phyloP scores from a whole-genome alignment of 441 rosid genomes.

The Populus hybrid region DNA sequence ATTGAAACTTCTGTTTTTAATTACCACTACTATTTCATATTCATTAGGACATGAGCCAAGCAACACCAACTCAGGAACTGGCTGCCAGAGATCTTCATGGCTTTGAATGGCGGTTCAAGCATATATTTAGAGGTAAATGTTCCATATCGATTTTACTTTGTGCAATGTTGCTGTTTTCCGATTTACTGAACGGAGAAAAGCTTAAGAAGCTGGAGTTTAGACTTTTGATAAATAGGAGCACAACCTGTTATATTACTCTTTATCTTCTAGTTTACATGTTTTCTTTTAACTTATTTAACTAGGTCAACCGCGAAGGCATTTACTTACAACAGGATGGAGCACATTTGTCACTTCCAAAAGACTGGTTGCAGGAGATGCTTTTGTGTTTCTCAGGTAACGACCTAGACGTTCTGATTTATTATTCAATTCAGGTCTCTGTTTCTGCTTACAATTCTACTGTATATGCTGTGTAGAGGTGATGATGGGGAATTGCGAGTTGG shows the following conservation, averaged over 20 bases:
- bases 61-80: constrained; percentile 84
- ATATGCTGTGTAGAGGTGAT: constrained; percentile 45
- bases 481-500: constrained; percentile 82
- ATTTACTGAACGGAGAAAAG: background rate
- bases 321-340: constrained; percentile 98
- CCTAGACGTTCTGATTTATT: background rate
- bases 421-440: background rate
- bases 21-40: constrained; percentile 19
- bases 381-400: constrained; percentile 81
- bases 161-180: background rate
- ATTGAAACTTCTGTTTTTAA: background rate
- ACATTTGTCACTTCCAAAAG: constrained; percentile 86
- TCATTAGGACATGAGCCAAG: constrained; percentile 77
- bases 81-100: constrained; percentile 85
- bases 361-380: constrained; percentile 87
- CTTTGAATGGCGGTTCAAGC: constrained; percentile 88
- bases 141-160: background rate
- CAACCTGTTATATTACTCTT: too few species aligned
- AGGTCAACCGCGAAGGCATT: constrained; percentile 97
- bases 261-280: background rate
- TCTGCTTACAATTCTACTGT: background rate
- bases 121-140: constrained; percentile 80
- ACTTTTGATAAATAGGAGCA: too few species aligned
- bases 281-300: background rate
- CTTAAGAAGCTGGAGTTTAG: background rate